These are phyloP conservation scores for Croton laevigatus DNA, from an alignment of 441 rosid genomes.

Conservation along the genomic window DNA sequence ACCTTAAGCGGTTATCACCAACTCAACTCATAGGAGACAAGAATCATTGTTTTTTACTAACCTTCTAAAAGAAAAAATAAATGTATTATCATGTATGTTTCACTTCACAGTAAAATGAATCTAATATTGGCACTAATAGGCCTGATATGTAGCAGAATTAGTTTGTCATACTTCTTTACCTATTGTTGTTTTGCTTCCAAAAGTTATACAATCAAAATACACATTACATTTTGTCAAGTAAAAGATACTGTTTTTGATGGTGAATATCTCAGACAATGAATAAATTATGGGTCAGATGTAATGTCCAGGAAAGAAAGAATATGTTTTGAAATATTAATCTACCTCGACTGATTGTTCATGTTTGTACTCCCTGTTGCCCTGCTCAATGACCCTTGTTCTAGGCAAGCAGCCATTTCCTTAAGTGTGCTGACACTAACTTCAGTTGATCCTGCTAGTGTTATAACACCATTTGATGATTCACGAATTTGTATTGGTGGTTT, in stretches of 20 bases:
- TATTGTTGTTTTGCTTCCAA: not conserved
- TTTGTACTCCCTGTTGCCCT: constrained; percentile 99
- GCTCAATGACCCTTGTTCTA: constrained; percentile 89
- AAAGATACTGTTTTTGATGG: not conserved
- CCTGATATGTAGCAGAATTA: not conserved
- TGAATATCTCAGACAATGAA: not conserved
- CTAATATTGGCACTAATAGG: not conserved
- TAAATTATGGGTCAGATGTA: not conserved
- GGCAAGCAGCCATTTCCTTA: constrained; percentile 91
- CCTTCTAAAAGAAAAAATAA: not conserved
- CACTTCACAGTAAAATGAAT: not conserved
- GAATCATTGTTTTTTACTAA: not conserved
- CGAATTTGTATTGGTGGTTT: constrained; percentile 96
- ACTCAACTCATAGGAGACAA: constrained; percentile 1
- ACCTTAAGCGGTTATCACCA: not conserved
- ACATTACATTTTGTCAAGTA: not conserved
- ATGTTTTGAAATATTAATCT: constrained; percentile 1
- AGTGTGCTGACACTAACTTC: constrained; percentile 72
- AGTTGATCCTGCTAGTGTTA: constrained; percentile 95
- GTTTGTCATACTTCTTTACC: not conserved
- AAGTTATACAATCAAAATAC: not conserved
- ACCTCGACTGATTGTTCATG: constrained; percentile 99
- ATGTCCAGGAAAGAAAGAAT: not conserved
- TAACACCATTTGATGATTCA: constrained; percentile 93
- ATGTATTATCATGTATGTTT: not conserved